phyloP scores from a whole-genome alignment of 2,329 filamentous ascomycete genomes.

The Trichoderma harzianum region DNA sequence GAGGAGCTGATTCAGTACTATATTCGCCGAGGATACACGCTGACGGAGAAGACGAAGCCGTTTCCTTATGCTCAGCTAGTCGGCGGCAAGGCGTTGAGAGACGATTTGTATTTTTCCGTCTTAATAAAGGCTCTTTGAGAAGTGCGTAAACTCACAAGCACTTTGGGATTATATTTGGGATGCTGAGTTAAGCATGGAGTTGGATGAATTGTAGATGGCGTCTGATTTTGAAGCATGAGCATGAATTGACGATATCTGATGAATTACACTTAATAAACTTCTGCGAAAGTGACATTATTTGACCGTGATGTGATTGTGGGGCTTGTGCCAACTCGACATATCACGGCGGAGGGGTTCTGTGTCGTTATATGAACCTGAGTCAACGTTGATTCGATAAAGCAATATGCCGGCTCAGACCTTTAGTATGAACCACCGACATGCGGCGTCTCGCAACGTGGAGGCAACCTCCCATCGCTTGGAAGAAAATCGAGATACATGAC shows the following conservation, averaged over 20 bases:
- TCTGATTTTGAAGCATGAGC: background rate
- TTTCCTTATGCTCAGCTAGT: slow-evolving; percentile 42
- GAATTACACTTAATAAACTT: background rate
- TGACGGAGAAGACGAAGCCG: slow-evolving; percentile 37
- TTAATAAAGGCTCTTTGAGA: slow-evolving; percentile 37
- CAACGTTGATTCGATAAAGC: background rate
- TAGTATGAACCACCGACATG: slow-evolving; percentile 23
- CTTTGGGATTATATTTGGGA: background rate
- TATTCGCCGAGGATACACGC: slow-evolving; percentile 39
- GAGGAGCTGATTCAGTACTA: slow-evolving; percentile 47
- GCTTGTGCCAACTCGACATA: background rate
- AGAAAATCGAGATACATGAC: slow-evolving; percentile 28
- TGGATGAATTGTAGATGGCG: background rate
- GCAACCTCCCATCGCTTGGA: slow-evolving; percentile 8
- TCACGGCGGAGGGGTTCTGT: background rate
- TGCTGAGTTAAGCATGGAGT: background rate
- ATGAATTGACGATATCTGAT: background rate
- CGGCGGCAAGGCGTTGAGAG: slow-evolving; percentile 36
- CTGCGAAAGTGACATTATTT: background rate
- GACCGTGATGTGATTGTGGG: background rate
- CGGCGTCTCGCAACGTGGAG: slow-evolving; percentile 17
- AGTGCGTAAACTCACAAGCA: background rate
- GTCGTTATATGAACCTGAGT: background rate
- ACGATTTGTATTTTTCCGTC: slow-evolving; percentile 43
- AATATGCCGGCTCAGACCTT: background rate